phyloP scores from a whole-genome alignment of 805 yeast genomes.

The Priceomyces castillae region DNA sequence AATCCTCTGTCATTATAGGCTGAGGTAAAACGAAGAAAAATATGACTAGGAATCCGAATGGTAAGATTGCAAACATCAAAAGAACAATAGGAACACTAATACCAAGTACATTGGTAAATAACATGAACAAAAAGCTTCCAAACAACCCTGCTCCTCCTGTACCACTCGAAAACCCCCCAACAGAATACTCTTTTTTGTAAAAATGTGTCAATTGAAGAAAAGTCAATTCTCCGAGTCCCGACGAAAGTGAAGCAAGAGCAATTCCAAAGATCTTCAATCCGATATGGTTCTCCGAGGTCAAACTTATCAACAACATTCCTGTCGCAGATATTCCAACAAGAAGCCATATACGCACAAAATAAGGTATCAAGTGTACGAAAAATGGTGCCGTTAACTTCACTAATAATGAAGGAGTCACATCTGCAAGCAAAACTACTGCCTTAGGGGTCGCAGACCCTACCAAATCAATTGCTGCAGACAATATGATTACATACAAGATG shows the following conservation, averaged over 20 bases:
- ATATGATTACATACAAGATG: constrained; percentile 83
- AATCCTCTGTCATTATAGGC: constrained; percentile 9
- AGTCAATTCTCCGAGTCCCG: constrained; percentile 90
- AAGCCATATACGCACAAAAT: constrained; percentile 49
- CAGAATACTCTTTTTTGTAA: constrained; percentile 52
- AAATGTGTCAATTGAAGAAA: constrained; percentile 84
- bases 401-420: constrained; percentile 77
- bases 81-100: constrained; percentile 55
- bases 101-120: constrained; percentile 67
- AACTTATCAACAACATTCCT: constrained; percentile 75
- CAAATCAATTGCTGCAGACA: constrained; percentile 88
- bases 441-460: constrained; percentile 85
- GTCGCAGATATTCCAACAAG: constrained; percentile 57
- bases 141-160: constrained; percentile 94
- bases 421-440: constrained; percentile 80
- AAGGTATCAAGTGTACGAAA: constrained; percentile 64
- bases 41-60: constrained; percentile 46
- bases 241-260: constrained; percentile 72
- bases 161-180: constrained; percentile 89
- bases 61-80: constrained; percentile 53
- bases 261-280: constrained; percentile 60
- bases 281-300: constrained; percentile 29
- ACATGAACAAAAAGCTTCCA: constrained; percentile 72
- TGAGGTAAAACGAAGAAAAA: constrained; percentile 26
- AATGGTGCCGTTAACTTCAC: constrained; percentile 77